Conservation (phyloP, 1,284 basidiomycete species). For the Vanrija sp. region DNA sequence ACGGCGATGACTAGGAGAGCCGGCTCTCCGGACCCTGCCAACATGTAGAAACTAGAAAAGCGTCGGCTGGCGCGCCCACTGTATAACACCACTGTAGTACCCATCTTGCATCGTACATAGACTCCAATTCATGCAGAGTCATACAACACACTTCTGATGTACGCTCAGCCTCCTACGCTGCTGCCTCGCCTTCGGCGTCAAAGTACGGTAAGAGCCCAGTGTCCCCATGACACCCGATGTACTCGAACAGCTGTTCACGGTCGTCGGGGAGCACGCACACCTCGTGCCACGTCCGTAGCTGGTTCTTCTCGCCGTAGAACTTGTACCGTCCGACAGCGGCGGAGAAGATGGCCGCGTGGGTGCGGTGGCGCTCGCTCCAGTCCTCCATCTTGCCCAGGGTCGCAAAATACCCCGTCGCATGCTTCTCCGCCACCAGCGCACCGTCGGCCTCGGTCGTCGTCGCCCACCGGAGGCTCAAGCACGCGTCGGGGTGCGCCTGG, state of each 20-base stretch:
- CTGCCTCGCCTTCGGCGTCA: background rate
- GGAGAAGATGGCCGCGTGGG: conserved; percentile 11
- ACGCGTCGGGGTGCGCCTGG: background rate
- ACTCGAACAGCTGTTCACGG: conserved; percentile 7
- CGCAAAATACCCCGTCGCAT: conserved; percentile 5
- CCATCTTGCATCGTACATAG: no score
- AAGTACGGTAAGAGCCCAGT: conserved; percentile 9
- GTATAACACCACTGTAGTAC: no score
- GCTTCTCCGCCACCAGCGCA: background rate
- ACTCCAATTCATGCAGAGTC: no score
- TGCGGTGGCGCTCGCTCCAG: conserved; percentile 7
- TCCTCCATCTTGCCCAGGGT: conserved; percentile 7
- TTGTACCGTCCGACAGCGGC: conserved; percentile 9
- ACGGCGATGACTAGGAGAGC: background rate
- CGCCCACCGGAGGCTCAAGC: conserved; percentile 1
- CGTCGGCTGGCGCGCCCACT: no score
- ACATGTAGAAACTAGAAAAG: background rate
- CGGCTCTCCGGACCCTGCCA: no score
- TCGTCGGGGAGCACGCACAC: conserved; percentile 5
- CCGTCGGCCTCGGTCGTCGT: background rate
- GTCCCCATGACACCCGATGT: conserved; percentile 8
- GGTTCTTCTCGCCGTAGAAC: conserved; percentile 6
- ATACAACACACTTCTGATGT: no score
- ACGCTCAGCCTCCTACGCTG: no score
- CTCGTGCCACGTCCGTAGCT: conserved; percentile 17